Conservation (phyloP, 2,329 filamentous ascomycete species). For the Diaporthe ilicicola region DNA sequence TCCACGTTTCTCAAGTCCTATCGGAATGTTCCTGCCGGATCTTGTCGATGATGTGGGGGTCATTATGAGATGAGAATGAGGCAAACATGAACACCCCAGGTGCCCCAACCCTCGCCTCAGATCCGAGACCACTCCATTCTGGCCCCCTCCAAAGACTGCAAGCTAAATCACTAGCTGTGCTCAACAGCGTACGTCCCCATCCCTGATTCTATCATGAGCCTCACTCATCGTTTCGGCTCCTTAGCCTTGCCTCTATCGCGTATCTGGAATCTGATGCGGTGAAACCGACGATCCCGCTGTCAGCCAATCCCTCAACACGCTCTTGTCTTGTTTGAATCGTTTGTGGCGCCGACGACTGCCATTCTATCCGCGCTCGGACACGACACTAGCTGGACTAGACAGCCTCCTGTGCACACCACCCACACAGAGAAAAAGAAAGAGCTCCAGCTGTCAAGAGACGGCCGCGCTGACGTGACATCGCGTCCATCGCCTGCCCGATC, state of each 20-base stretch:
- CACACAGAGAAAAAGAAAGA: no score
- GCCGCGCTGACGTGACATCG: slow-evolving; percentile 14
- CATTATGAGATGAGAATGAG: background rate
- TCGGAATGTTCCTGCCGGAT: slow-evolving; percentile 6
- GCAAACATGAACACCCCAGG: background rate
- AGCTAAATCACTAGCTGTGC: no score
- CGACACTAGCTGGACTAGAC: background rate
- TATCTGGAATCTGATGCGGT: slow-evolving; percentile 4
- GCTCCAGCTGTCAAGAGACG: background rate
- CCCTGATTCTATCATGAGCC: background rate
- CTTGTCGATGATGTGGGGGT: background rate
- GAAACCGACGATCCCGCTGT: background rate
- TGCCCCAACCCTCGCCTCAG: background rate
- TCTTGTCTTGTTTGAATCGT: background rate
- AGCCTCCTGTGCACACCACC: background rate
- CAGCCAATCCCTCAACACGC: background rate
- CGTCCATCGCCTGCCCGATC: slow-evolving; percentile 11
- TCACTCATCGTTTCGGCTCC: background rate
- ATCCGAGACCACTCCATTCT: background rate
- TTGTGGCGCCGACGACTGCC: background rate
- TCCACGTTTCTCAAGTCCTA: no score
- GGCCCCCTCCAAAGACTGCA: no score
- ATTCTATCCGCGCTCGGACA: background rate
- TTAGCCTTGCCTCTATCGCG: background rate
- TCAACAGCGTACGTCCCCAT: background rate